A percentile compares a stretch with the other conserved stretches of the same genome.
Evolutionary conservation across 257 asterid genomes (phyloP).

Genomic region (Capsicum baccatum): DNA sequence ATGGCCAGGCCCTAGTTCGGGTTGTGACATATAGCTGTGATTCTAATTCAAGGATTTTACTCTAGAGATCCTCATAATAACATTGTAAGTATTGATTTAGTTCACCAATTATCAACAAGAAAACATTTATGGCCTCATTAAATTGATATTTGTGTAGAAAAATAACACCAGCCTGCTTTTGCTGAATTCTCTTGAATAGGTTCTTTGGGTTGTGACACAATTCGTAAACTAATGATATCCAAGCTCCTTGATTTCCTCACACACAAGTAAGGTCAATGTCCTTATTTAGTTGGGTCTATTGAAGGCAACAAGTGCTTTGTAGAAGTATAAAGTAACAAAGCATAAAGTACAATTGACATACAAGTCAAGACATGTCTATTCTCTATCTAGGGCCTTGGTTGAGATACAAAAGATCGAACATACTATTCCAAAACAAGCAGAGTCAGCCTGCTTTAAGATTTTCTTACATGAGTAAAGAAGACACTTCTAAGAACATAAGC

Average conservation of each 20-base stretch:
- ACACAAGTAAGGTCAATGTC: not conserved
- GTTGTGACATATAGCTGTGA: slow-evolving; percentile 49
- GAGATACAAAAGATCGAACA: not conserved
- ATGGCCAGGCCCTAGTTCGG: no score
- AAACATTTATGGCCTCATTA: not conserved
- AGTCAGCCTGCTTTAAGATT: not conserved
- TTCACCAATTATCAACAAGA: not conserved
- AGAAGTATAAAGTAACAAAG: no score
- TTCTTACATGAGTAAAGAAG: not conserved
- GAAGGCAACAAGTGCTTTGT: not conserved
- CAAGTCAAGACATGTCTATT: not conserved
- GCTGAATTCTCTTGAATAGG: slow-evolving; percentile 39
- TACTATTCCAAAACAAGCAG: not conserved
- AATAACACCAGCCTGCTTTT: not conserved
- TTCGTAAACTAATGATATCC: slow-evolving; percentile 45
- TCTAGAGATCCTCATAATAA: slow-evolving; percentile 63
- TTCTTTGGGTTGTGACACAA: slow-evolving; percentile 60
- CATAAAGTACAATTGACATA: not conserved
- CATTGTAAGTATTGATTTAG: slow-evolving; percentile 54
- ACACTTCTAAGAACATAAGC: not conserved
- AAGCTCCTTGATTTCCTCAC: not conserved
- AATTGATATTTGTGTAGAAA: not conserved
- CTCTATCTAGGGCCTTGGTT: not conserved
- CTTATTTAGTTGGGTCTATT: not conserved
- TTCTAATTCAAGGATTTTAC: slow-evolving; percentile 75